Evolutionary conservation across 2,329 filamentous ascomycete genomes (phyloP).

Genomic region (Botrytis cinerea): DNA sequence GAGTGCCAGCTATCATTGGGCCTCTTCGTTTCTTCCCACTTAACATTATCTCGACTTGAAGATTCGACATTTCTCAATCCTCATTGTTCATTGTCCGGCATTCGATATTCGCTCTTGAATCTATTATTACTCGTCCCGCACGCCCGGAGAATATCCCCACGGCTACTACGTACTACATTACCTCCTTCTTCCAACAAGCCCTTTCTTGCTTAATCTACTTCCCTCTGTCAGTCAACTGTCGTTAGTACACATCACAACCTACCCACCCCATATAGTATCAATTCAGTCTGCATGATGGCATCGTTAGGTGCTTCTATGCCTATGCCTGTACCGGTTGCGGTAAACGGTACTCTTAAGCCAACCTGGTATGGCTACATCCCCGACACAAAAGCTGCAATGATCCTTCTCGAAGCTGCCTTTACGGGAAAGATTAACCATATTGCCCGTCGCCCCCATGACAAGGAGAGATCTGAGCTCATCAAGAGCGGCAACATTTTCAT

Average conservation of each 20-base stretch:
- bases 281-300: constrained; percentile 6
- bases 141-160: background rate
- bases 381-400: constrained; percentile 59
- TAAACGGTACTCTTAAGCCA: constrained; percentile 32
- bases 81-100: background rate
- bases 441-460: constrained; percentile 80
- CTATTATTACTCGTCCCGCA: background rate
- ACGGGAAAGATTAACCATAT: constrained; percentile 72
- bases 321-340: constrained; percentile 28
- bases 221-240: background rate
- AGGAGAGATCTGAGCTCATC: constrained; percentile 76
- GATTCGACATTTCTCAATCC: background rate
- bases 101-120: background rate
- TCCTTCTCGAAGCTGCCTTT: constrained; percentile 79
- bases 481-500: constrained; percentile 85
- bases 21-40: background rate
- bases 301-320: constrained; percentile 9
- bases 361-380: constrained; percentile 38
- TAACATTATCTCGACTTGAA: constrained; percentile 3
- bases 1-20: background rate
- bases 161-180: background rate
- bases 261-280: background rate
- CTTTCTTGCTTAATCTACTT: constrained; percentile 1
- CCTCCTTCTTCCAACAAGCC: background rate
- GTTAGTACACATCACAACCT: background rate